Evolutionary conservation across 345 rosid species (phyloP), one percentile per base, ranked within the genome.

Genomic region (Eucalyptus tenuipes): DNA sequence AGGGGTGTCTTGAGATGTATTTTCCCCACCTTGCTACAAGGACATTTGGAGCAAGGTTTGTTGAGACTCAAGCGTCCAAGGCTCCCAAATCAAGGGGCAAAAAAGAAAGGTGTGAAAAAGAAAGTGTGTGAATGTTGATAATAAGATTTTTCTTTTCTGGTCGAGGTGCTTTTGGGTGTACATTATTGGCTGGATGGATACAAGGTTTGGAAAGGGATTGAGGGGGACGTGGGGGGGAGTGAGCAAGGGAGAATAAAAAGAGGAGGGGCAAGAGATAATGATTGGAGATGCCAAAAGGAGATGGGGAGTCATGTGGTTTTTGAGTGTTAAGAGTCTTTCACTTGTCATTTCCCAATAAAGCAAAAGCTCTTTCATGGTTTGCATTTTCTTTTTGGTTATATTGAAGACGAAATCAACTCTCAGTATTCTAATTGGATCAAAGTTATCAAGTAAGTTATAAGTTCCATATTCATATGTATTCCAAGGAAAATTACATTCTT

Each of bases 331-430:
- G 68, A 17, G 86, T 79, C 88, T 84, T 87, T 91, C 90, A 88
- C 81, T 68, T 87, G 92, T 93, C 90, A 92, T 86, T 87, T 92
- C 91, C 61, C 31, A 88, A 91, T 91, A 93, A 91, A 92, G 91
- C 88, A 71, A 86, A 64, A 84, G 44, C 50, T 48, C n/a, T 64
- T 29, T 85, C 88, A 3, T 24, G 52, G 13, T 59, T 86, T 22
- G 49, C 33, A 16, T 42, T 57, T 49, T 45, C 47, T 13, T 86
- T n/a, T 18, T 40, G 42, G 17, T 52, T 40, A 33, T 17, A 18
- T 86, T 31, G 47, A 52, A n/a, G 33, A 29, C 8, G 10, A 42
- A 24, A 75, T 75, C 15, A 11, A 75, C 29, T 18, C 12, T 9
- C 4, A n/a, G 42, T 20, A 37, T 20, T 40, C 5, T 40, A 22